Evolutionary conservation across 2,329 filamentous ascomycete species (phyloP).

Genomic region (Paecilomyces niveus): DNA sequence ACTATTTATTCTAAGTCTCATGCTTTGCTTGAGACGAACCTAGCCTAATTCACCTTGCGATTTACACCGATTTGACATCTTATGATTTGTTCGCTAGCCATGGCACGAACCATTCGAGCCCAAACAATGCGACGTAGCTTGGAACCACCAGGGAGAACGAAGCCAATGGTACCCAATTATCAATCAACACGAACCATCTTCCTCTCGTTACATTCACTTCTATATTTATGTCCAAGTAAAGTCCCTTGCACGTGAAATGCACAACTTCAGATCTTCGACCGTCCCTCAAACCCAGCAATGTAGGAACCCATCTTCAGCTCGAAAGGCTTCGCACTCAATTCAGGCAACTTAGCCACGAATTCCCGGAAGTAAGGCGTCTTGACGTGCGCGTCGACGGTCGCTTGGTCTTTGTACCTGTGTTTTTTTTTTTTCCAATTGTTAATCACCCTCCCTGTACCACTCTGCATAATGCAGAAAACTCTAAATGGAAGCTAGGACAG

Average conservation of each 20-base stretch:
- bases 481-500: too few relatives aligned
- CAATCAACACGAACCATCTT: too few relatives aligned
- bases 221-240: conserved; percentile 5
- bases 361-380: conserved; percentile 16
- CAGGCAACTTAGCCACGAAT: conserved; percentile 12
- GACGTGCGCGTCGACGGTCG: conserved; percentile 17
- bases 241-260: background rate
- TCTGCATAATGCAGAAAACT: too few relatives aligned
- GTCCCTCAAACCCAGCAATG: conserved; percentile 12
- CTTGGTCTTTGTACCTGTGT: conserved; percentile 20
- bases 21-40: background rate
- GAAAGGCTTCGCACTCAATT: conserved; percentile 13
- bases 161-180: too few relatives aligned
- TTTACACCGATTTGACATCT: background rate
- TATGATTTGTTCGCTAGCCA: background rate
- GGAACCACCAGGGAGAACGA: too few relatives aligned
- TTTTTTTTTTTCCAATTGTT: background rate
- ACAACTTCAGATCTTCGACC: conserved; percentile 13
- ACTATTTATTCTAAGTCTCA: background rate
- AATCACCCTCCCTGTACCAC: background rate
- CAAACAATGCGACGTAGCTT: too few relatives aligned
- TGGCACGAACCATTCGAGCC: background rate
- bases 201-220: background rate
- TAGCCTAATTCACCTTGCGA: background rate
- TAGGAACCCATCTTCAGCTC: conserved; percentile 17